Conservation (phyloP, 805 yeast genomes). For the Pichia manshurica region DNA sequence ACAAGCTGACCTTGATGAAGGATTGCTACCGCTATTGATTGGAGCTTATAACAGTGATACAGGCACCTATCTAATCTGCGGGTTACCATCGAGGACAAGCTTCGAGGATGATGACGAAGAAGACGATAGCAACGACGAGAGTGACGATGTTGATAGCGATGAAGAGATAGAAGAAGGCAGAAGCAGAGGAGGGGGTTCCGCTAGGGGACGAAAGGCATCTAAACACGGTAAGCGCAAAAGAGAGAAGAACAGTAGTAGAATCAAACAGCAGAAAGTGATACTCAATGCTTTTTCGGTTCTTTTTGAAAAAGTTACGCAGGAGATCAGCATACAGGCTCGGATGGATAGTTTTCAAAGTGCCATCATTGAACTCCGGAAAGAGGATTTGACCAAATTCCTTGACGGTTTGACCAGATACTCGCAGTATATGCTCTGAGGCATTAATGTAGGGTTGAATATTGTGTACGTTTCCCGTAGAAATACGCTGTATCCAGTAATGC, state of each 20-base stretch:
- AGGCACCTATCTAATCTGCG: slow-evolving; percentile 81
- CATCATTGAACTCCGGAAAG: slow-evolving; percentile 81
- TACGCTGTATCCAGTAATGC: no score
- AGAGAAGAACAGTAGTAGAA: slow-evolving; percentile 19
- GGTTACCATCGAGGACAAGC: slow-evolving; percentile 70
- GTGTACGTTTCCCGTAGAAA: no score
- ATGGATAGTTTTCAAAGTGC: slow-evolving; percentile 95
- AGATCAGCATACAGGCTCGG: slow-evolving; percentile 81
- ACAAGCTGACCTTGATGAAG: slow-evolving; percentile 70
- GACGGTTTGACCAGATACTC: slow-evolving; percentile 36
- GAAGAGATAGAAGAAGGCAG: slow-evolving; percentile 6
- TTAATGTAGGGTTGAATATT: not conserved
- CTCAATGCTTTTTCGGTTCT: slow-evolving; percentile 85
- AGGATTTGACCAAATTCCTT: slow-evolving; percentile 81
- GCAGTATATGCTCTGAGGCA: slow-evolving; percentile 12
- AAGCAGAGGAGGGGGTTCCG: not conserved
- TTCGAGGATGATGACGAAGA: slow-evolving; percentile 35
- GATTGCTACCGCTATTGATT: slow-evolving; percentile 72
- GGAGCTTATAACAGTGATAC: slow-evolving; percentile 73
- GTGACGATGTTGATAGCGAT: slow-evolving; percentile 24
- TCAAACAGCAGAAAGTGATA: slow-evolving; percentile 38
- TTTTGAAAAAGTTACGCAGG: slow-evolving; percentile 79
- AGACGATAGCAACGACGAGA: not conserved
- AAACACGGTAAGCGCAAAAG: slow-evolving; percentile 18
- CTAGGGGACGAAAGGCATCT: slow-evolving; percentile 6